Evolutionary conservation across 164 flowering plant species (phyloP), one percentile per base, ranked within the genome.

Genomic region (Houttuynia cordata): DNA sequence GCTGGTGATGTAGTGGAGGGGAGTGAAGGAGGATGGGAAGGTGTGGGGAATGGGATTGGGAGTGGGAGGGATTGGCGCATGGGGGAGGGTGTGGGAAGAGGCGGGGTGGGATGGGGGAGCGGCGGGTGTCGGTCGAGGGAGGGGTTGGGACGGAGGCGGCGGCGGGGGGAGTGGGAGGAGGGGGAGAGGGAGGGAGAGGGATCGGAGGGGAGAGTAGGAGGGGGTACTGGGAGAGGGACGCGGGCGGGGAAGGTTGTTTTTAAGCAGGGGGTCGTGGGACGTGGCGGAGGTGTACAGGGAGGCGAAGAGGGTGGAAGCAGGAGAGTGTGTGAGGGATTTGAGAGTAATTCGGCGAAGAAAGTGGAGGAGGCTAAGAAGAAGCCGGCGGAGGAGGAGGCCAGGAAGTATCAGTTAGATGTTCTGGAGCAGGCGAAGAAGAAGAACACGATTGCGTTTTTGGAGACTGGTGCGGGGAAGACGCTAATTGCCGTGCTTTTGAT

Each of bases 181-280:
- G 75, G 80, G 66, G 83, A 77, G 56, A 45, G 62, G 62, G 61
- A 78, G 81, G 61, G 87, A 74, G 53, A 72, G 75, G 71, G 84
- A 80, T 25, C 22, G 76, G 70, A 82, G 82, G 68, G 71, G 91
- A 85, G 39, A 65, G 64, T 17, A 84, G 76, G 72, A 94, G 76
- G 72, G 97, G 99, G 55, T 90, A 86, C 65, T 93, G 99, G 99
- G 96, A 84, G 77, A 78, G 99, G 74, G 99, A 90, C 58, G n/a
- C 70, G 74, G 13, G 64, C 60, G 21, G 96, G 89, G 63, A 91
- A 78, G 60, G 71, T 90, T 57, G 78, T 80, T 54, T 93, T 76
- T 68, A 86, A 70, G 22, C 30, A 51, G 39, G 99, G 99, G 49
- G 56, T n/a, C 80, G 15, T 93, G 88, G 89, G 88, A 89, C 72